Base-by-base conservation (phyloP, 768 basidiomycete species). In the Mycena galericulata region DNA sequence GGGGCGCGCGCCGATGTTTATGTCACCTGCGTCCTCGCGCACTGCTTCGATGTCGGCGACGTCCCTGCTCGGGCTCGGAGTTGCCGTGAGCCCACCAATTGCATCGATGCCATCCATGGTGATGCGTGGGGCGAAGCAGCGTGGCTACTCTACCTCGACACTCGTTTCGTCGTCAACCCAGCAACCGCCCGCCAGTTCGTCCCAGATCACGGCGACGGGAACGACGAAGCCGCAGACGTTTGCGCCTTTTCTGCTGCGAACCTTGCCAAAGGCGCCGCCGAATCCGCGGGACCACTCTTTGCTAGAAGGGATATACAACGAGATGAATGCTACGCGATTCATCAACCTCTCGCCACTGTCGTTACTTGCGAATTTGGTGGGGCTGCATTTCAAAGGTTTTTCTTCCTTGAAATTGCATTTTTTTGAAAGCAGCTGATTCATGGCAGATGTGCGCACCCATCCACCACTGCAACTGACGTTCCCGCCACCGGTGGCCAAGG, bases 231-330 rank as follows among this genome's bases (percentile, higher is more conserved):
- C 70, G 14, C 9, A n/a, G n/a, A n/a, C 59, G 11, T 59, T 64
- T 43, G 63, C 75, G 20, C 78, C 79, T 7, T 79, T 82, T 38
- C 65, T 86, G 60, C 72, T 83, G 36, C 74, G 79, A 34, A 79
- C 81, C 7, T 64, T 80, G 32, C 75, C 81, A 8, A 83, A 81
- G 57, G 74, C 82, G 4, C 85, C 88, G 0, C 68, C 73, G 4
- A 87, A 93, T 73, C 92, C 92, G 4, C 82, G 90, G 11, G 90
- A 93, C 66, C 92, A 93, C 73, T 83, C 85, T 0, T 69, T 91
- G 15, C 80, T 94, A 26, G 88, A 90, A 71, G 79, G 78, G 49
- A 89, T 92, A 14, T 93, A 92, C 79, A 83, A 80, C 22, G 88
- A 90, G 69, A 89, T 91, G 87, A 89, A 92, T 29, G 86, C 86